Evolutionary conservation across 495 filamentous ascomycete species (phyloP).

Genomic region (Penicillium atrosanguineum): DNA sequence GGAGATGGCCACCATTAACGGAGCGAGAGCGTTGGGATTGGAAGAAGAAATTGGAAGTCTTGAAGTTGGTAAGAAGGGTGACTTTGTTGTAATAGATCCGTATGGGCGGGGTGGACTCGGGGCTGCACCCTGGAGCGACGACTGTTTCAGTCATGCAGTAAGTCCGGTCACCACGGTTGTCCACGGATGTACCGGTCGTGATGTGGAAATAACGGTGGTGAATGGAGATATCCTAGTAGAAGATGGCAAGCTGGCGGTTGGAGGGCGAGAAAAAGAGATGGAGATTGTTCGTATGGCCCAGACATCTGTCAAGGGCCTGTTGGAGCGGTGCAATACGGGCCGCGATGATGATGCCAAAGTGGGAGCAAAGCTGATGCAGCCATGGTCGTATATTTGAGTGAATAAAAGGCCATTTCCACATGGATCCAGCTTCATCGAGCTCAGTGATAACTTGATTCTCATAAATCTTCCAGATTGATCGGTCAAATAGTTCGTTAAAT

Average conservation of each 20-base stretch:
- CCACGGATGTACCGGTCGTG: slow-evolving; percentile 35
- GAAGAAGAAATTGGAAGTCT: slow-evolving; percentile 40
- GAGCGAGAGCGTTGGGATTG: slow-evolving; percentile 36
- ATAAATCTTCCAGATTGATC: too few relatives aligned
- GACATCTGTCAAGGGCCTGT: slow-evolving; percentile 6
- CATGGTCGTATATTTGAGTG: slow-evolving; percentile 11
- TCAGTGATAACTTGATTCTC: too few relatives aligned
- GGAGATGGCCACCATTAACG: slow-evolving; percentile 42
- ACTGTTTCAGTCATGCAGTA: slow-evolving; percentile 5
- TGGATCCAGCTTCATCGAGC: too few relatives aligned
- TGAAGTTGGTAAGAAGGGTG: slow-evolving; percentile 41
- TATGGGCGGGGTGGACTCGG: slow-evolving; percentile 23
- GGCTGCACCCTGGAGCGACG: slow-evolving; percentile 16
- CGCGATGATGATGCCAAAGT: slow-evolving; percentile 5
- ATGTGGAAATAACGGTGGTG: slow-evolving; percentile 39
- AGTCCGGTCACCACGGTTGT: slow-evolving; percentile 37
- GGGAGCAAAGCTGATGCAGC: slow-evolving; percentile 7
- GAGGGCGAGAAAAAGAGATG: slow-evolving; percentile 14
- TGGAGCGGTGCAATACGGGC: slow-evolving; percentile 13
- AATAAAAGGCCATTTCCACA: too few relatives aligned
- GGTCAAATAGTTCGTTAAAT: not conserved
- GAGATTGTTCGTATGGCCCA: slow-evolving; percentile 17
- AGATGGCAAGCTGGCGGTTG: slow-evolving; percentile 21
- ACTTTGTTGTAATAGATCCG: slow-evolving; percentile 34
- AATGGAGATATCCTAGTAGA: slow-evolving; percentile 34